Evolutionary conservation across 176 grass and related monocot species (phyloP), one percentile per base, ranked within the genome.

Genomic region (Microstegium vimineum): DNA sequence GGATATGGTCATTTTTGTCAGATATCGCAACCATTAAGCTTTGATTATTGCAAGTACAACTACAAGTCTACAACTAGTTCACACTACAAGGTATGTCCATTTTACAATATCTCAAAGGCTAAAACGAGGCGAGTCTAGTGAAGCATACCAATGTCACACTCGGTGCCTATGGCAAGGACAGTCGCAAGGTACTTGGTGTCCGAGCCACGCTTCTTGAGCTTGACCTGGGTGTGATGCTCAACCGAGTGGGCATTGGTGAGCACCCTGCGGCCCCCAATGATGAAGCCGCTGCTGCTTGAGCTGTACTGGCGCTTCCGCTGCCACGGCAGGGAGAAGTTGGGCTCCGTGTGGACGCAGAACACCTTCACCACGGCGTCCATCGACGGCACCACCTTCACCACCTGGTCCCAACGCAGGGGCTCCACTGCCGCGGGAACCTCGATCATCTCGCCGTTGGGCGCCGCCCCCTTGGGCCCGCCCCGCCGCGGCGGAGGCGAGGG

Each of bases 361-460:
- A 98, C 95, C 92, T 98, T 98, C 5, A 98, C 95, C 22, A 98
- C 95, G 8, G 95, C 90, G 8, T 93, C 95, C 95, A 95, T 98
- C 47, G 95, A 95, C 6, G 95, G 95, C 78, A 90, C 32, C 12
- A 90, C 95, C 82, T 41, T 89, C 35, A 76, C 92, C 31, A 93
- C 92, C 79, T 98, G 89, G 38, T 94, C 92, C 95, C 92, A 94
- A 32, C 74, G 83, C 43, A 86, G n/a, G 12, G 95, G 85, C 13
- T 93, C 85, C 35, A 76, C 51, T 14, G 42, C 33, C 10, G 69
- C 33, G 4, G 82, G 87, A 3, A 77, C 34, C 28, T 82, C 73
- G 14, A 85, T 17, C 61, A 67, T 22, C 17, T 68, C 84, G 56
- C 67, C 30, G n/a, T 81, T 78, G 1, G 83, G 75, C 26, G 40